A percentile compares a stretch with the other conserved stretches of the same genome.
phyloP scores from a whole-genome alignment of 2,329 filamentous ascomycete species.

The Penicillium sp. region DNA sequence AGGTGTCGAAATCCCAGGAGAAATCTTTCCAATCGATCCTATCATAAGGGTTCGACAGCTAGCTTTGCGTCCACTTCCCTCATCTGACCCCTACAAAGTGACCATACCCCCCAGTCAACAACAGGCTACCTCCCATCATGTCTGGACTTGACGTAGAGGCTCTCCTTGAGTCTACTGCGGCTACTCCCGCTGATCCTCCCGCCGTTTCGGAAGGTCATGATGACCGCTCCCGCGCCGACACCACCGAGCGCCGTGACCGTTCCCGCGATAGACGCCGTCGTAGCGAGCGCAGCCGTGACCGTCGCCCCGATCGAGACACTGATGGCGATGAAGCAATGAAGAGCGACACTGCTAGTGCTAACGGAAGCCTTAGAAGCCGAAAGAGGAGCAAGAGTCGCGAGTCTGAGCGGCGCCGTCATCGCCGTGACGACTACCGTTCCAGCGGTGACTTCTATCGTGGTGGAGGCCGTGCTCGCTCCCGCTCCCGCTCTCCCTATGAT shows the following conservation, averaged over 20 bases:
- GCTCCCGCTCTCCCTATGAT: constrained; percentile 69
- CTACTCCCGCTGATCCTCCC: constrained; percentile 52
- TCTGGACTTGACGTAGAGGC: constrained; percentile 81
- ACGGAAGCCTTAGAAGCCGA: constrained; percentile 72
- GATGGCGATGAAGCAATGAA: constrained; percentile 59
- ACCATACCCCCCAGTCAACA: constrained; percentile 28
- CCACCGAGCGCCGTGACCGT: constrained; percentile 54
- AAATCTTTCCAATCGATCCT: background rate
- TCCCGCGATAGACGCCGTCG: constrained; percentile 57
- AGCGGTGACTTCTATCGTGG: constrained; percentile 72
- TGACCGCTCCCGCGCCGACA: constrained; percentile 56
- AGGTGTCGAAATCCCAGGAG: background rate
- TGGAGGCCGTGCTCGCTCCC: constrained; percentile 62
- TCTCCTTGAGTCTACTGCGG: constrained; percentile 75
- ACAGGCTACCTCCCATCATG: constrained; percentile 49
- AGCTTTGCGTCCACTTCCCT: constrained; percentile 25
- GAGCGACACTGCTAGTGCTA: constrained; percentile 70
- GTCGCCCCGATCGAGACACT: constrained; percentile 52
- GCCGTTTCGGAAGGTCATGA: constrained; percentile 55
- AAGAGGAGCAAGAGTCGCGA: constrained; percentile 77
- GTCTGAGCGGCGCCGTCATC: constrained; percentile 70
- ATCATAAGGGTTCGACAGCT: constrained; percentile 37
- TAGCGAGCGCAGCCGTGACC: constrained; percentile 60
- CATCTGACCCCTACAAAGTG: constrained; percentile 42
- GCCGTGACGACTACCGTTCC: constrained; percentile 56